Conservation (phyloP, 2,329 filamentous ascomycete genomes). For the Mollisiaceae sp. region DNA sequence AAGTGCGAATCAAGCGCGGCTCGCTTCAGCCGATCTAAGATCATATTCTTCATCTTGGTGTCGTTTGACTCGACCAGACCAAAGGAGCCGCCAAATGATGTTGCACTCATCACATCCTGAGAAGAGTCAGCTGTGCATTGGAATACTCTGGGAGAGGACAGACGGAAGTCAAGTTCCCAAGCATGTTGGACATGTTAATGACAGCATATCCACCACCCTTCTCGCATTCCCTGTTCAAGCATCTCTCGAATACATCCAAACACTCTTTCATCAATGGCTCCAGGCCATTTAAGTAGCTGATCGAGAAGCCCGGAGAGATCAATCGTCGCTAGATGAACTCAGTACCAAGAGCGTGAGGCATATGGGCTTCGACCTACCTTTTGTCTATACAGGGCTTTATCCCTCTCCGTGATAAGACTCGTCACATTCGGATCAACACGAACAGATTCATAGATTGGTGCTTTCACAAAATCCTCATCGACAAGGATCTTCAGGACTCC, state of each 20-base stretch:
- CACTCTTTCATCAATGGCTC: slow-evolving; percentile 30
- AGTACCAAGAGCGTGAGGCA: neutral
- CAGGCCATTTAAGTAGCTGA: slow-evolving; percentile 30
- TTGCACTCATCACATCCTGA: slow-evolving; percentile 30
- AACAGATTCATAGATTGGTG: slow-evolving; percentile 24
- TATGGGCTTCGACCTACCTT: slow-evolving; percentile 21
- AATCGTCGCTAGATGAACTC: slow-evolving; percentile 22
- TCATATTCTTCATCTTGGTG: slow-evolving; percentile 23
- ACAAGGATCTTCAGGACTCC: slow-evolving; percentile 27
- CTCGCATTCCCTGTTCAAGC: slow-evolving; percentile 20
- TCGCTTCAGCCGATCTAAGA: slow-evolving; percentile 22
- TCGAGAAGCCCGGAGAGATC: slow-evolving; percentile 31
- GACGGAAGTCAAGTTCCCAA: slow-evolving; percentile 29
- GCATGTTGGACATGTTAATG: slow-evolving; percentile 23
- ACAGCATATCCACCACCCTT: slow-evolving; percentile 19
- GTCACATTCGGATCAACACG: slow-evolving; percentile 12
- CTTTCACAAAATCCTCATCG: slow-evolving; percentile 28
- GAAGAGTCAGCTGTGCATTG: neutral
- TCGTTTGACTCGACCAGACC: slow-evolving; percentile 29
- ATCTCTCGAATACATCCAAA: slow-evolving; percentile 21
- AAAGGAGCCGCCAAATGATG: slow-evolving; percentile 32
- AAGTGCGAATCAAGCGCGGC: slow-evolving; percentile 24
- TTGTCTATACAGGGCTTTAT: slow-evolving; percentile 28
- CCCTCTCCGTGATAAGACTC: slow-evolving; percentile 28
- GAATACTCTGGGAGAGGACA: neutral